Evolutionary conservation across 495 filamentous ascomycete species (phyloP).

Genomic region (Paragyromitra xinjiangensis): DNA sequence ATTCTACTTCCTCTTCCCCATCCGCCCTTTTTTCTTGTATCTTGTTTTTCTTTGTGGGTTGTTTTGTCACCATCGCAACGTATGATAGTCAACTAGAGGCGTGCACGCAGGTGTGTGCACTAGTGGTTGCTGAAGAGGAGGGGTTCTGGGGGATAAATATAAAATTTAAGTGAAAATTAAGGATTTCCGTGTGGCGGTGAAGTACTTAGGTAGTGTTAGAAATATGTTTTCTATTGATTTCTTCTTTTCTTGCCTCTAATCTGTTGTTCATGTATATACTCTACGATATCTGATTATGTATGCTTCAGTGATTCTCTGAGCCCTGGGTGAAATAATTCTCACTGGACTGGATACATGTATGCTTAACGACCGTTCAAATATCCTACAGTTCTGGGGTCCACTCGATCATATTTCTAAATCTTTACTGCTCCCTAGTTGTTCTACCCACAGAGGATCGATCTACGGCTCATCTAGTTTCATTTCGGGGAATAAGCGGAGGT

Average conservation of each 20-base stretch:
- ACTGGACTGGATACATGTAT: neutral
- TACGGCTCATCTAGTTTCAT: neutral
- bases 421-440: neutral
- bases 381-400: neutral
- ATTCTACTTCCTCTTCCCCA: slow-evolving; percentile 38
- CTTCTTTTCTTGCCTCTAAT: slow-evolving; percentile 44
- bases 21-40: slow-evolving; percentile 42
- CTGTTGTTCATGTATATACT: slow-evolving; percentile 48
- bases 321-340: neutral
- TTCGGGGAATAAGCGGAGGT: neutral
- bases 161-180: slow-evolving; percentile 50
- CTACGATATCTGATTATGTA: slow-evolving; percentile 40
- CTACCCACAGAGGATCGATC: neutral
- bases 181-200: slow-evolving; percentile 16
- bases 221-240: slow-evolving; percentile 26
- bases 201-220: slow-evolving; percentile 49
- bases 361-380: neutral
- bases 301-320: neutral
- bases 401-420: neutral
- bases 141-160: slow-evolving; percentile 42
- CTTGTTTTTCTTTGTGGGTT: slow-evolving; percentile 46
- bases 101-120: slow-evolving; percentile 36
- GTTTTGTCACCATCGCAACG: slow-evolving; percentile 36
- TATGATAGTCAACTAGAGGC: slow-evolving; percentile 48
- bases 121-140: slow-evolving; percentile 18